Percentiles rank a stretch among this genome's conserved stretches.
Conservation (phyloP, 768 basidiomycete genomes). For the Astraeus odoratus region DNA sequence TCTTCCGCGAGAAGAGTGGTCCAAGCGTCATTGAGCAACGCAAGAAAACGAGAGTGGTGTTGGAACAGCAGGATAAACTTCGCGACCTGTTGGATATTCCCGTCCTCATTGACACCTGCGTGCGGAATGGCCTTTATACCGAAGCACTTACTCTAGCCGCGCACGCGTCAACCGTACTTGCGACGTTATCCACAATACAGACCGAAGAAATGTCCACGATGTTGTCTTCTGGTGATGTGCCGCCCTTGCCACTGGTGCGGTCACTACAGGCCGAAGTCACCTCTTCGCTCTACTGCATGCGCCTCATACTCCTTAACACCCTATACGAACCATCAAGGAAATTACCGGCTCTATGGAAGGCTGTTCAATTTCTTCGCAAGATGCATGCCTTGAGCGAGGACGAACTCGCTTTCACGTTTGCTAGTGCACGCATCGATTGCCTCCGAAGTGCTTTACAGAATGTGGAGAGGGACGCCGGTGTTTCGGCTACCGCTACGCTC, state of each 20-base stretch:
- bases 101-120: constrained; percentile 85
- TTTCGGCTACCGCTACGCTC: constrained; percentile 23
- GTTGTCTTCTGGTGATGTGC: constrained; percentile 34
- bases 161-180: constrained; percentile 53
- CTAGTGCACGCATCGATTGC: constrained; percentile 63
- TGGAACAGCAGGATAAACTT: constrained; percentile 91
- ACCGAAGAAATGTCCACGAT: constrained; percentile 28
- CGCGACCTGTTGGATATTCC: constrained; percentile 89
- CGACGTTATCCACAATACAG: constrained; percentile 30
- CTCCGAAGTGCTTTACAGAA: constrained; percentile 52
- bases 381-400: constrained; percentile 69
- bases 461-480: constrained; percentile 35
- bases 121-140: constrained; percentile 85
- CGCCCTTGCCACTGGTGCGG: constrained; percentile 24
- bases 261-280: constrained; percentile 64
- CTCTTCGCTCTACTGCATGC: constrained; percentile 58
- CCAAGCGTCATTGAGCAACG: constrained; percentile 63
- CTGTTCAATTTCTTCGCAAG: constrained; percentile 78
- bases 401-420: constrained; percentile 81
- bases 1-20: constrained; percentile 70
- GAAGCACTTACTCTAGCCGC: constrained; percentile 84
- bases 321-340: constrained; percentile 79
- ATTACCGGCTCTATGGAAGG: constrained; percentile 84
- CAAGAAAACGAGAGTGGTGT: constrained; percentile 71
- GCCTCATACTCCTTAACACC: constrained; percentile 67